Conservation (phyloP, 768 basidiomycete genomes). For the Leccinum pellstonianum region DNA sequence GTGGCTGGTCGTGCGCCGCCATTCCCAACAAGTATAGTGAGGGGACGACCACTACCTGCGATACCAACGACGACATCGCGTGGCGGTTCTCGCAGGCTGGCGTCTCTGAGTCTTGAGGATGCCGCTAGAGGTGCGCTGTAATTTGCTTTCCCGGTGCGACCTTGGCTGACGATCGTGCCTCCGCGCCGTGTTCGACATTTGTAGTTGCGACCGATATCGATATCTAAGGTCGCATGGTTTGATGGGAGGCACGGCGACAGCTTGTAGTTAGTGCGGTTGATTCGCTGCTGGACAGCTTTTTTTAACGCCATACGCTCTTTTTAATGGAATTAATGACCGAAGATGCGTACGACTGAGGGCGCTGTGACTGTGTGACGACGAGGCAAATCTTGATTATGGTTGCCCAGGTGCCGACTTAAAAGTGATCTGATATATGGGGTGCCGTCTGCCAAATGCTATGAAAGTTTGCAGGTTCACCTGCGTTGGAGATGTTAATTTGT, state of each 20-base stretch:
- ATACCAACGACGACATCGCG: conserved; percentile 16
- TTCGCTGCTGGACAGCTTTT: conserved; percentile 18
- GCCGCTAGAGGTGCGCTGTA: conserved; percentile 1
- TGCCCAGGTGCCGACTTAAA: background rate
- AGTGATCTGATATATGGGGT: background rate
- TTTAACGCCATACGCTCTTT: background rate
- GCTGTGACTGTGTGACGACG: background rate
- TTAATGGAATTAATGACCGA: background rate
- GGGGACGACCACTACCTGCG: conserved; percentile 23
- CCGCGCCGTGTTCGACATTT: background rate
- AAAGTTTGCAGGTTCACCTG: background rate
- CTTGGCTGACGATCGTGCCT: background rate
- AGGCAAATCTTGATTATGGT: background rate
- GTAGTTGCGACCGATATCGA: background rate
- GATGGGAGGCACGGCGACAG: conserved; percentile 7
- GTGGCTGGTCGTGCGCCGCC: conserved; percentile 21
- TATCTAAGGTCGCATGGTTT: background rate
- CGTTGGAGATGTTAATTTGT: rapidly evolving
- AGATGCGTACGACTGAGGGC: background rate
- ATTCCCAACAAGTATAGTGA: conserved; percentile 21
- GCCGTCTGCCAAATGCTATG: background rate
- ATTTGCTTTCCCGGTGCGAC: background rate
- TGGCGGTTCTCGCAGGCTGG: conserved; percentile 20
- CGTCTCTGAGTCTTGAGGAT: conserved; percentile 15
- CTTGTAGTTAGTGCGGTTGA: conserved; percentile 8